Evolutionary conservation across 169 alveolate species (phyloP).

Genomic region (Amoebophrya sp.): DNA sequence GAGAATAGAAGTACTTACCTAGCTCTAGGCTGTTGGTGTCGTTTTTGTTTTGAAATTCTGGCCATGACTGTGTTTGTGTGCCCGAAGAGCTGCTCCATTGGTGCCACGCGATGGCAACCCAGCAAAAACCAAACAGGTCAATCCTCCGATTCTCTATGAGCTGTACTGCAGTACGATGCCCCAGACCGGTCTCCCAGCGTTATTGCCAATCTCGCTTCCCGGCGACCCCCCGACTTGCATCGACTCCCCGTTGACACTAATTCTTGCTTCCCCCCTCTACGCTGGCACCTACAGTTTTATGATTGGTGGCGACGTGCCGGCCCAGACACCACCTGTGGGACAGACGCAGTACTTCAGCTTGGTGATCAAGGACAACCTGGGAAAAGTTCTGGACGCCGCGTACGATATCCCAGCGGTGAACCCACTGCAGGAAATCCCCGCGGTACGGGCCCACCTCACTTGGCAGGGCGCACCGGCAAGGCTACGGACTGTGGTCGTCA

Average conservation of each 20-base stretch:
- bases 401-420: constrained; percentile 20
- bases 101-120: too few relatives aligned
- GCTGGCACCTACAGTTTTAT: constrained; percentile 24
- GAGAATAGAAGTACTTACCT: not conserved
- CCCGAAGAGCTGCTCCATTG: too few relatives aligned
- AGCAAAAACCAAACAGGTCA: not conserved
- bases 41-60: too few relatives aligned
- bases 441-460: not conserved
- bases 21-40: too few relatives aligned
- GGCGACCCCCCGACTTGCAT: not conserved
- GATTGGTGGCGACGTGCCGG: constrained; percentile 21
- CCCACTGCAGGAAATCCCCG: constrained; percentile 22
- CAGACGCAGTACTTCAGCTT: not conserved
- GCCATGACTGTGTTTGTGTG: too few relatives aligned
- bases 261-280: not conserved
- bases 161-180: constrained; percentile 18
- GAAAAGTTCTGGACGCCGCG: constrained; percentile 29
- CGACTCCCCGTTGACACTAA: not conserved
- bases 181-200: not conserved
- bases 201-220: not conserved
- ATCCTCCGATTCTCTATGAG: constrained; percentile 19
- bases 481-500: not conserved
- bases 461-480: not conserved
- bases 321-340: constrained; percentile 17
- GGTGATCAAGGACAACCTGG: not conserved